Evolutionary conservation across 2,329 filamentous ascomycete genomes (phyloP).

Genomic region (Fonsecaea multimorphosa): DNA sequence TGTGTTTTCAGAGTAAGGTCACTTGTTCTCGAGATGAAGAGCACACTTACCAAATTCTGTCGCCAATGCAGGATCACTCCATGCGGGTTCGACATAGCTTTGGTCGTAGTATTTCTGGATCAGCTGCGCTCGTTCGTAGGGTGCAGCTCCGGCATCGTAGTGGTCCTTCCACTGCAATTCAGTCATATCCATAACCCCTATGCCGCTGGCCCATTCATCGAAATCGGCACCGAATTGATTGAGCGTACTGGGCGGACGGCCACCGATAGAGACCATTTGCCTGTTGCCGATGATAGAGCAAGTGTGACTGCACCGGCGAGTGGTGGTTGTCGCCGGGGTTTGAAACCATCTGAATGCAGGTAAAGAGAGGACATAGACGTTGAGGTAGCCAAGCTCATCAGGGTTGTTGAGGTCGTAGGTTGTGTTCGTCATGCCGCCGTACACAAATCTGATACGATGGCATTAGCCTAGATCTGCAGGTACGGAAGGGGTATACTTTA

Average conservation of each 20-base stretch:
- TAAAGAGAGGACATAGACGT: slow-evolving; percentile 8
- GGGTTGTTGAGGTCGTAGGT: slow-evolving; percentile 1
- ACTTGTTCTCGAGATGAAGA: background rate
- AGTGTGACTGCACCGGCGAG: background rate
- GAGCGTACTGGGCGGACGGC: background rate
- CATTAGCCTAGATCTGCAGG: background rate
- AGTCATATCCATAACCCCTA: background rate
- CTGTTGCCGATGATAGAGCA: slow-evolving; percentile 5
- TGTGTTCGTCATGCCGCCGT: background rate
- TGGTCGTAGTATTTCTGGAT: background rate
- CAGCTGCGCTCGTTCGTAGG: background rate
- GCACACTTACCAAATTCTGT: background rate
- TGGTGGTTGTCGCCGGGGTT: background rate
- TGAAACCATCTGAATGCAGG: slow-evolving; percentile 11
- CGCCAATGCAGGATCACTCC: slow-evolving; percentile 5
- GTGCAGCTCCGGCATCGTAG: background rate
- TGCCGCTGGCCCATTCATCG: background rate
- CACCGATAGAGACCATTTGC: slow-evolving; percentile 4
- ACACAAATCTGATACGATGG: background rate
- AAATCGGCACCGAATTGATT: slow-evolving; percentile 4
- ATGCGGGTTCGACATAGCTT: background rate
- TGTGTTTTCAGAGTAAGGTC: background rate
- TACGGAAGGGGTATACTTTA: background rate
- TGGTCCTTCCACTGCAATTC: slow-evolving; percentile 1
- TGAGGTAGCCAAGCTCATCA: background rate